Conservation (phyloP, 1,284 basidiomycete genomes). For the Trichosporon sp. region DNA sequence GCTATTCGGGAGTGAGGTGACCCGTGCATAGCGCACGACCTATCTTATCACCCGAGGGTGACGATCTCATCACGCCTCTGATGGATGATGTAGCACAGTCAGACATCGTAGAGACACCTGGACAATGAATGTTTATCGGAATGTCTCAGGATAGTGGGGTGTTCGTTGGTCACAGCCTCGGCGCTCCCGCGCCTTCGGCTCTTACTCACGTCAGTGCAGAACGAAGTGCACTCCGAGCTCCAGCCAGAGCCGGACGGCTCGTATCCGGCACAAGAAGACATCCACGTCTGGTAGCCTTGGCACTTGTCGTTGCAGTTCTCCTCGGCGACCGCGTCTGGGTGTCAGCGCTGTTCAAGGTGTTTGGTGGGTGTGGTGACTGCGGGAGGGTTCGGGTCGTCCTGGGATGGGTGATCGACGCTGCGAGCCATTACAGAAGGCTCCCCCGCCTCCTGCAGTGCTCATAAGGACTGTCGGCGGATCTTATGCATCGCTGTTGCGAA, state of each 20-base stretch:
- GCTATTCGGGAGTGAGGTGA: background rate
- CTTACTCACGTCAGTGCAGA: slow-evolving; percentile 8
- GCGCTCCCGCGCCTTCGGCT: background rate
- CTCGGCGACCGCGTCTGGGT: background rate
- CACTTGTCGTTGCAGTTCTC: slow-evolving; percentile 9
- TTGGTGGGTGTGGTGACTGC: too few species aligned
- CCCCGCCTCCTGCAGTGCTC: too few species aligned
- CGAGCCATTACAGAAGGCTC: too few species aligned
- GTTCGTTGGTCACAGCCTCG: too few species aligned
- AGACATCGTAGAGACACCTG: too few species aligned
- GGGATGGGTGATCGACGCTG: too few species aligned
- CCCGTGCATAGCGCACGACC: background rate
- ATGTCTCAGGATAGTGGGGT: too few species aligned
- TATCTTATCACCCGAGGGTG: background rate
- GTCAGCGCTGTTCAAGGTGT: background rate
- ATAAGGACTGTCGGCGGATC: too few species aligned
- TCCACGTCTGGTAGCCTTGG: slow-evolving; percentile 6
- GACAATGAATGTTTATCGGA: too few species aligned
- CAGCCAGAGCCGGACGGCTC: slow-evolving; percentile 6
- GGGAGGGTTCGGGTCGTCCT: too few species aligned
- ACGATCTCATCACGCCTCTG: background rate
- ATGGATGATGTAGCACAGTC: too few species aligned
- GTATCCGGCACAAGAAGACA: slow-evolving; percentile 7
- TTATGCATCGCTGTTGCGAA: too few species aligned
- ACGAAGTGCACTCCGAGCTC: slow-evolving; percentile 3